These are phyloP conservation scores for Yamadazyma pseudoaaseri DNA, from an alignment of 1,139 yeast genomes.

Conservation along the genomic window DNA sequence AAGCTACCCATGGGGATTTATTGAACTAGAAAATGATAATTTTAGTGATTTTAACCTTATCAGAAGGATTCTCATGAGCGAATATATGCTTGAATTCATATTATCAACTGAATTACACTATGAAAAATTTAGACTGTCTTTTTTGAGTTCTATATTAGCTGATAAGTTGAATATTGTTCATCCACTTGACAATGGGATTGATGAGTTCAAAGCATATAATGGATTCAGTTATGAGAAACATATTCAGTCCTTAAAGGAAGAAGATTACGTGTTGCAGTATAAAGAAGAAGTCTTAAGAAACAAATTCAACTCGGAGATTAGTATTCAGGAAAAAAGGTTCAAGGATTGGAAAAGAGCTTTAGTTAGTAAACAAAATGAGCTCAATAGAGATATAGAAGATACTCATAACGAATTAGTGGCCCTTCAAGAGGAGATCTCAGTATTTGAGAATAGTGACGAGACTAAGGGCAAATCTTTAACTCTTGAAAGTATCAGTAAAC, in stretches of 20 bases:
- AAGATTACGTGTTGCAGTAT: constrained; percentile 49
- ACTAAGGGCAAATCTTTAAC: neutral
- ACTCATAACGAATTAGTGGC: constrained; percentile 33
- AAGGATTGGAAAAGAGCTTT: constrained; percentile 65
- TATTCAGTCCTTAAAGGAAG: constrained; percentile 39
- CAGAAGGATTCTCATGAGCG: constrained; percentile 49
- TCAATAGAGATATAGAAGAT: constrained; percentile 55
- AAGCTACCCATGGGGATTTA: constrained; percentile 70
- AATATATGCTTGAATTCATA: constrained; percentile 60
- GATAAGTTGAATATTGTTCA: neutral
- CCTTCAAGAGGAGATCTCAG: constrained; percentile 28
- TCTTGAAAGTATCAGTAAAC: neutral
- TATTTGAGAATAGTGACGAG: constrained; percentile 10
- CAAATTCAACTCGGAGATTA: constrained; percentile 48
- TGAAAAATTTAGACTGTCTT: constrained; percentile 49
- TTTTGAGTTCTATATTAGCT: constrained; percentile 31
- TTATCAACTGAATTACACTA: constrained; percentile 56
- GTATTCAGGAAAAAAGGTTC: constrained; percentile 58
- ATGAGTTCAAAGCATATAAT: constrained; percentile 26
- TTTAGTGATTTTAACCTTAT: constrained; percentile 67
- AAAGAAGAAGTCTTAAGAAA: constrained; percentile 42
- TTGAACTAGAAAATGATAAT: constrained; percentile 62
- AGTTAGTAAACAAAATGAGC: constrained; percentile 51
- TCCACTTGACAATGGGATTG: constrained; percentile 8
- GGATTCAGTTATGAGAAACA: constrained; percentile 32